Base-by-base conservation (phyloP, 2,329 filamentous ascomycete genomes). In the Cladobotryum protrusum region DNA sequence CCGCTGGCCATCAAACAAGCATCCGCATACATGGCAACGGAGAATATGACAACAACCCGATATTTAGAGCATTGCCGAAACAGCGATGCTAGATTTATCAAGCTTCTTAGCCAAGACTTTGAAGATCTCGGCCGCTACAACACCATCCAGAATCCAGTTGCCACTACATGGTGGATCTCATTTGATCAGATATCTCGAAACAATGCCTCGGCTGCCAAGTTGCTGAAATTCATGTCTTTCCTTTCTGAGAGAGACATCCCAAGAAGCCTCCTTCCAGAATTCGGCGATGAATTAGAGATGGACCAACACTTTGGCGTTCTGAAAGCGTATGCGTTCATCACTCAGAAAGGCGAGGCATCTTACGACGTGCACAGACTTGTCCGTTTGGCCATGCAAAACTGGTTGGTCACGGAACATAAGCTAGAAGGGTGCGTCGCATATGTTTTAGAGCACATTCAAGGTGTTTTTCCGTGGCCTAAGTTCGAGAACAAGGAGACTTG, bases 1-100 rank as follows among this genome's bases (percentile, higher is more conserved):
- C 67, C 67, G 1, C 56, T 72, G 1, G 68, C 67, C 3, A 64
- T 71, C 39, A 58, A 49, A 33, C 66, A 70, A 44, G 67, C 67
- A 15, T 60, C 63, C 2, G 59, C 62, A 7, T 73, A 62, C 47
- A 66, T 73, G 48, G 61, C 61, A 45, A 54, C 55, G 17, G 67
- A 34, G 2, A 19, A 41, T 3, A 59, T 61, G 2, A 49, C 62
- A 2, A 54, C 55, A 1, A n/a, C 49, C 0, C 43, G 49, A 18
- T 69, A 70, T 43, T 52, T 69, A 1, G 13, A 52, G 0, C 48
- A 57, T 17, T 66, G 54, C 20, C 36, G 49, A 29, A 53, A 54
- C 1, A 62, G 56, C 9, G 48, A 67, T 13, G 18, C 52, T 2
- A 49, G 43, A 4, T 18, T 59, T 17, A 52, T 61, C 2, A 37